These are phyloP conservation scores for Fusarium cyanostomum DNA, from an alignment of 2,329 filamentous ascomycete genomes.

Conservation along the genomic window DNA sequence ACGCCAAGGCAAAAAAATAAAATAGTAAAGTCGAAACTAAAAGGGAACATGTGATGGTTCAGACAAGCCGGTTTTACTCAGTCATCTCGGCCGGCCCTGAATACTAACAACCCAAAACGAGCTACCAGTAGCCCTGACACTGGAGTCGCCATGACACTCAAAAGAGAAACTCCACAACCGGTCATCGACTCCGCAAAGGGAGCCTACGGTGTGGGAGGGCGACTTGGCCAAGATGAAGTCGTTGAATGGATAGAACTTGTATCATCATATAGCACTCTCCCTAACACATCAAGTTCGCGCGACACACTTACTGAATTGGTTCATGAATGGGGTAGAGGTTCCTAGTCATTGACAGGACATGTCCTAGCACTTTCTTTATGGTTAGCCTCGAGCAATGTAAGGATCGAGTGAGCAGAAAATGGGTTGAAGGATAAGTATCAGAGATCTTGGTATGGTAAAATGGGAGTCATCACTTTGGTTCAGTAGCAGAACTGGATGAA, in stretches of 20 bases:
- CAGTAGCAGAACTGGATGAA: constrained; percentile 81
- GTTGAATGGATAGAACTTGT: constrained; percentile 80
- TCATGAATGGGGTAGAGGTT: neutral
- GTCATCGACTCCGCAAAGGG: constrained; percentile 61
- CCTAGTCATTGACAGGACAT: too few species aligned
- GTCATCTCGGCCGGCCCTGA: constrained; percentile 67
- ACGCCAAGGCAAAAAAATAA: neutral
- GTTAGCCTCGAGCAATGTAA: constrained; percentile 19
- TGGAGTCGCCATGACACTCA: constrained; percentile 68
- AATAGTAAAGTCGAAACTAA: neutral
- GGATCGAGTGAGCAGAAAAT: neutral
- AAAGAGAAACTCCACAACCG: constrained; percentile 76
- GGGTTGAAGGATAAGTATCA: constrained; percentile 51
- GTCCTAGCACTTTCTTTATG: constrained; percentile 1
- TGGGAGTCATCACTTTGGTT: constrained; percentile 71
- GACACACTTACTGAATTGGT: constrained; percentile 21
- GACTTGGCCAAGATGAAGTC: constrained; percentile 73
- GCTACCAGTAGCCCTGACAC: constrained; percentile 57
- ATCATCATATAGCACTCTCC: constrained; percentile 48
- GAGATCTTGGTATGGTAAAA: constrained; percentile 73
- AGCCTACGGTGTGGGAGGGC: constrained; percentile 76
- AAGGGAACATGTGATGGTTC: constrained; percentile 32
- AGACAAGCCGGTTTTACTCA: constrained; percentile 77
- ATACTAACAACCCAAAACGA: constrained; percentile 63
- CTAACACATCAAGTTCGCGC: neutral